Evolutionary conservation across 1,284 basidiomycete species (phyloP), one percentile per base, ranked within the genome.

Genomic region (Abortiporus biennis): DNA sequence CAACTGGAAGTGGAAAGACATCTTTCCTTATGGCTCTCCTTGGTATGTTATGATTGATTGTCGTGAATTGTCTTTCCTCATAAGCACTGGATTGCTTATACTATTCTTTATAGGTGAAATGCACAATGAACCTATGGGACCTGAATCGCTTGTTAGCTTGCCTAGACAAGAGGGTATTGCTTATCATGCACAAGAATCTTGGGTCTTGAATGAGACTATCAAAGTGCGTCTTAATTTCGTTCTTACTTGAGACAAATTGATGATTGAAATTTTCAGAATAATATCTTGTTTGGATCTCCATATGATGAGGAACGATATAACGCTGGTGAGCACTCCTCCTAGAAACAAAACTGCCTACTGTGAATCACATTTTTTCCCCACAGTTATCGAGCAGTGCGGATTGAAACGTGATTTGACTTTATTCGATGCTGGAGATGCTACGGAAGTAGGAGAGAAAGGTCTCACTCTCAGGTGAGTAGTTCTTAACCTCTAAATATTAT

Each of bases 181-280:
- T 0, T 88, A 85, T 59, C 80, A 82, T 6, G 79, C 83, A 1
- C 85, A 90, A 55, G 83, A 87, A 52, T 78, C 81, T 2, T 90
- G 85, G 85, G 78, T 82, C 3, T 68, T 74, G 48, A 81, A 79
- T 50, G 69, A 68, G 38, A 74, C 69, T 0, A 71, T 72, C 43
- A 61, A 61, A 46, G 68, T 64, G 39, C 35, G 54, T 35, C 2
- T 16, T n/a, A n/a, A n/a, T n/a, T n/a, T 20, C 33, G 35, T 40
- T 12, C 3, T 1, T 19, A 11, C 16, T 19, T 16, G 6, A 38
- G 19, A 38, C 15, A 27, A 4, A n/a, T 19, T 38, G 6, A 5
- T 6, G 17, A 11, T 11, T 4, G 37, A 38, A 20, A 38, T 38
- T 21, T 16, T n/a, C 27, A 66, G 61, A 63, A 67, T 36, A 74